A percentile compares a stretch with the other conserved stretches of the same genome.
These are phyloP conservation scores for Salvia miltiorrhiza DNA, from an alignment of 257 asterid species.

Conservation along the genomic window DNA sequence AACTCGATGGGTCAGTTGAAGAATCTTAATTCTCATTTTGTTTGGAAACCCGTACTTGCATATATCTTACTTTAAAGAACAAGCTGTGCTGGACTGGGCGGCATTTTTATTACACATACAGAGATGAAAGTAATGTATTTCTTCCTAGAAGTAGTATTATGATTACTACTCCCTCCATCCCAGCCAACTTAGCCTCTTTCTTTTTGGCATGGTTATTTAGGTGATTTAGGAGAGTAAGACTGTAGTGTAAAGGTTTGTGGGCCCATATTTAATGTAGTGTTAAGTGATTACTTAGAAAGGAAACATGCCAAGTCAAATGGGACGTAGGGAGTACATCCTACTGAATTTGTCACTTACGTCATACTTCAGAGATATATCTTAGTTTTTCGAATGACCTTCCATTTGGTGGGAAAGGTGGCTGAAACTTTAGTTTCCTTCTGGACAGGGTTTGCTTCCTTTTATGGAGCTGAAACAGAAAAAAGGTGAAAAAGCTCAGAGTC, in stretches of 20 bases:
- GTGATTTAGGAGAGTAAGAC: too few relatives aligned
- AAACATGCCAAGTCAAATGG: too few relatives aligned
- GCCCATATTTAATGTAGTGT: too few relatives aligned
- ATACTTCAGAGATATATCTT: background rate
- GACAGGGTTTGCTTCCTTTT: constrained; percentile 69
- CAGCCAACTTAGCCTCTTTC: too few relatives aligned
- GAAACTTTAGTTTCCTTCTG: constrained; percentile 13
- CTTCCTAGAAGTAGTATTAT: background rate
- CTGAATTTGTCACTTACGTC: background rate
- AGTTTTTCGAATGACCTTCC: background rate
- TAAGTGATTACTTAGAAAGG: too few relatives aligned
- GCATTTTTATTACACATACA: background rate
- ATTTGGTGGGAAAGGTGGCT: background rate
- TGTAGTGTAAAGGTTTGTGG: too few relatives aligned
- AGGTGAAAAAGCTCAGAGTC: constrained; percentile 39
- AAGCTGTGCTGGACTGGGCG: background rate
- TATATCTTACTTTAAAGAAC: constrained; percentile 6
- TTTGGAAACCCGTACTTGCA: background rate
- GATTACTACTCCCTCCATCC: too few relatives aligned
- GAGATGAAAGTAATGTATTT: background rate
- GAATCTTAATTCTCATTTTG: constrained; percentile 2
- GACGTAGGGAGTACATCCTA: background rate
- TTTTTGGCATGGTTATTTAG: too few relatives aligned
- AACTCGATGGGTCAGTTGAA: constrained; percentile 67
- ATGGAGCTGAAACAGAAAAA: constrained; percentile 57